Conservation (phyloP, 73 alveolate genomes). For the Effrenium voratum region DNA sequence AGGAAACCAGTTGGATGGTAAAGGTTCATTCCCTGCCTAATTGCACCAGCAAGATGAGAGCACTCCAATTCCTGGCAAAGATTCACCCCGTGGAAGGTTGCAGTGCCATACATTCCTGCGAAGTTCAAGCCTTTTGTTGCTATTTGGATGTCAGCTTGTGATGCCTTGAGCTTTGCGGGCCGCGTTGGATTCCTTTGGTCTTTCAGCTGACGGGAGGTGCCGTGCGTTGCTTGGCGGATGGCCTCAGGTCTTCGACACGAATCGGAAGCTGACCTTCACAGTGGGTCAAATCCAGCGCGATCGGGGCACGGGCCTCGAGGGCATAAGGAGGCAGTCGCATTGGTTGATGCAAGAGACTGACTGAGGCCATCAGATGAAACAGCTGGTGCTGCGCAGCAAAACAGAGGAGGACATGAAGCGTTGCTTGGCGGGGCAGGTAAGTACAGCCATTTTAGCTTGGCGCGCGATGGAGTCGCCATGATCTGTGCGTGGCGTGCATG, state of each 20-base stretch:
- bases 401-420: constrained; percentile 41
- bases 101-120: too few species aligned
- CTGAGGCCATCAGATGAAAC: constrained; percentile 49
- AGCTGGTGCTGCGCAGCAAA: constrained; percentile 17
- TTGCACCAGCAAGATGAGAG: background rate
- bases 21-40: too few species aligned
- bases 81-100: background rate
- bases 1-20: too few species aligned
- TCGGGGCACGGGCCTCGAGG: constrained; percentile 4
- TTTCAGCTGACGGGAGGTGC: background rate
- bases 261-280: constrained; percentile 34
- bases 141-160: background rate
- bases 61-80: background rate
- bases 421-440: too few species aligned
- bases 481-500: too few species aligned
- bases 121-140: background rate
- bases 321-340: too few species aligned
- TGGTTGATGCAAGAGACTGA: too few species aligned
- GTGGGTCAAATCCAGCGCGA: constrained; percentile 36
- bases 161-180: background rate
- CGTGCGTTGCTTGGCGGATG: background rate
- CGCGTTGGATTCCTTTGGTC: background rate
- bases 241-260: constrained; percentile 48
- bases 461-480: too few species aligned
- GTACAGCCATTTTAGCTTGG: too few species aligned